Conservation (phyloP, 306 rosid species). For the Castanopsis chinensis region DNA sequence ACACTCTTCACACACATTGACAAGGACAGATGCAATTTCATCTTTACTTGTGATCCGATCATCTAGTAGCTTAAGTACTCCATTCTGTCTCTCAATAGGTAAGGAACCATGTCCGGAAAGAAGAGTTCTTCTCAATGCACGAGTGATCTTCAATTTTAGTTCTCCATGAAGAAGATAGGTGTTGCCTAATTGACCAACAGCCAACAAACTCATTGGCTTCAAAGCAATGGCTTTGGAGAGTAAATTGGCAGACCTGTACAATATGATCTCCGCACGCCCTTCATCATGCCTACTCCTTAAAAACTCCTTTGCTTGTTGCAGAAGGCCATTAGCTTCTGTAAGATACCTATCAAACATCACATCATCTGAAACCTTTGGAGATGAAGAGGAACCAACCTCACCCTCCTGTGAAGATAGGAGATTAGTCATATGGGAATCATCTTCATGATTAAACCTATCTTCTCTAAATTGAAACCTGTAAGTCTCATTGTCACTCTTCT, state of each 20-base stretch:
- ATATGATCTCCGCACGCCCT: slow-evolving; percentile 67
- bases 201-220: slow-evolving; percentile 93
- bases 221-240: slow-evolving; percentile 73
- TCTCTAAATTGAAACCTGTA: slow-evolving; percentile 32
- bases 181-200: slow-evolving; percentile 89
- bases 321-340: slow-evolving; percentile 70
- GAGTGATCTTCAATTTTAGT: slow-evolving; percentile 76
- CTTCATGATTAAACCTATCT: slow-evolving; percentile 25
- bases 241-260: slow-evolving; percentile 65
- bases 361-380: slow-evolving; percentile 66
- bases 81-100: slow-evolving; percentile 41
- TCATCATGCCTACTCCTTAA: slow-evolving; percentile 48
- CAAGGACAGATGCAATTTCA: slow-evolving; percentile 62
- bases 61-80: slow-evolving; percentile 43
- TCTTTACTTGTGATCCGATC: slow-evolving; percentile 47
- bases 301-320: slow-evolving; percentile 69
- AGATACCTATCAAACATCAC: slow-evolving; percentile 64
- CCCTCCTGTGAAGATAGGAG: slow-evolving; percentile 38
- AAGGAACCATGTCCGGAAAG: slow-evolving; percentile 46
- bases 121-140: slow-evolving; percentile 74
- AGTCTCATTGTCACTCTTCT: slow-evolving; percentile 25
- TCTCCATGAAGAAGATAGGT: slow-evolving; percentile 97
- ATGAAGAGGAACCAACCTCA: slow-evolving; percentile 41
- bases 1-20: slow-evolving; percentile 81
- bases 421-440: slow-evolving; percentile 24